These are phyloP conservation scores for Castanospermum australe DNA, from an alignment of 306 rosid genomes.

Conservation along the genomic window DNA sequence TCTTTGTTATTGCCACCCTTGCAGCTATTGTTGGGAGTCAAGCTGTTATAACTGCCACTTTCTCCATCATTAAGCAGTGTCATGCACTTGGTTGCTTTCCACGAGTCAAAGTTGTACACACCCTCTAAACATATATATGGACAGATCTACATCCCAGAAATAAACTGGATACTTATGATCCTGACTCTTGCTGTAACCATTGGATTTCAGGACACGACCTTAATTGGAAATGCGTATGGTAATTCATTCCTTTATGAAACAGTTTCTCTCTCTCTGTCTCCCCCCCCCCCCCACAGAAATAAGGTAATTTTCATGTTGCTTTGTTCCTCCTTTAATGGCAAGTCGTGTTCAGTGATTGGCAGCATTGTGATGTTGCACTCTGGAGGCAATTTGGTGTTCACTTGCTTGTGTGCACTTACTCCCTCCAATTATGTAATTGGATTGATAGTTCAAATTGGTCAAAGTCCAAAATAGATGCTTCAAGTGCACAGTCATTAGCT, in stretches of 20 bases:
- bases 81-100: slow-evolving; percentile 97
- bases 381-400: slow-evolving; percentile 4
- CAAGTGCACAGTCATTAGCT: not conserved
- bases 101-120: slow-evolving; percentile 85
- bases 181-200: slow-evolving; percentile 79
- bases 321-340: not conserved
- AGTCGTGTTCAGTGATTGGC: not conserved
- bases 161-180: slow-evolving; percentile 89
- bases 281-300: not conserved
- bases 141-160: slow-evolving; percentile 88
- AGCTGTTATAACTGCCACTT: slow-evolving; percentile 87
- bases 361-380: not conserved
- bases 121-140: slow-evolving; percentile 83
- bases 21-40: slow-evolving; percentile 94
- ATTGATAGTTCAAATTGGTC: slow-evolving; percentile 5
- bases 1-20: slow-evolving; percentile 75
- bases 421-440: not conserved
- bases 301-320: not conserved
- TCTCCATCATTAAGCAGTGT: slow-evolving; percentile 84
- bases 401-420: slow-evolving; percentile 3
- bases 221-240: slow-evolving; percentile 92
- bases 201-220: slow-evolving; percentile 78
- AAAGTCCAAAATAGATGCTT: slow-evolving; percentile 10
- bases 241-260: slow-evolving; percentile 12
- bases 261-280: not conserved